Conservation (phyloP, 2,329 filamentous ascomycete species). For the Botrytis tulipae region DNA sequence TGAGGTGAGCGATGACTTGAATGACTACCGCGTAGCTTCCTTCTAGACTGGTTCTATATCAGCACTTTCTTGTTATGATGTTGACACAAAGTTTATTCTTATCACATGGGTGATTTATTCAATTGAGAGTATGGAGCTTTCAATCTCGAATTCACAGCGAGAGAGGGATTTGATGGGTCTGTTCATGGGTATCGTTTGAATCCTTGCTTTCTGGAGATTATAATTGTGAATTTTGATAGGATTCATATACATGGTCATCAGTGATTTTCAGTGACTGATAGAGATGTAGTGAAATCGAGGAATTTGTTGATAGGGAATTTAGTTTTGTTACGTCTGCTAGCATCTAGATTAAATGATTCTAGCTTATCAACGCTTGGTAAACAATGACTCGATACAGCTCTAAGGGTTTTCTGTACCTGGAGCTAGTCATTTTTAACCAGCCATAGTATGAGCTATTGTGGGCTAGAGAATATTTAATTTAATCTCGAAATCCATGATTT, state of each 20-base stretch:
- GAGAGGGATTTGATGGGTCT: background rate
- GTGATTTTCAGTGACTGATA: background rate
- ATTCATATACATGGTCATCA: background rate
- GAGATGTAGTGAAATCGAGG: background rate
- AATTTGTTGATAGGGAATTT: background rate
- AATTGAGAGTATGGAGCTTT: background rate
- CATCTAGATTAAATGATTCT: background rate
- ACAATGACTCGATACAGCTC: background rate
- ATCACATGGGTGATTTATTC: background rate
- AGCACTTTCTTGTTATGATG: background rate
- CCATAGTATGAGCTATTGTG: background rate
- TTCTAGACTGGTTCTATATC: background rate
- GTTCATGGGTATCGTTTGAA: background rate
- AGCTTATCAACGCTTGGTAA: background rate
- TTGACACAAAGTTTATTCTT: background rate
- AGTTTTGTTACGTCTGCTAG: background rate
- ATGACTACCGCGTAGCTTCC: background rate
- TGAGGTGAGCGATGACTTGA: background rate
- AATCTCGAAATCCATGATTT: background rate
- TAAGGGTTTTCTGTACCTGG: fast-evolving
- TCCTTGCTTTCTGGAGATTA: background rate
- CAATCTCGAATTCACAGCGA: too few species aligned
- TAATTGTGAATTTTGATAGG: background rate
- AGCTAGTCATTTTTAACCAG: background rate
- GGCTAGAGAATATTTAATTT: too few species aligned